Evolutionary conservation across 2,329 filamentous ascomycete species (phyloP).

Genomic region (Exophiala oligosperma): DNA sequence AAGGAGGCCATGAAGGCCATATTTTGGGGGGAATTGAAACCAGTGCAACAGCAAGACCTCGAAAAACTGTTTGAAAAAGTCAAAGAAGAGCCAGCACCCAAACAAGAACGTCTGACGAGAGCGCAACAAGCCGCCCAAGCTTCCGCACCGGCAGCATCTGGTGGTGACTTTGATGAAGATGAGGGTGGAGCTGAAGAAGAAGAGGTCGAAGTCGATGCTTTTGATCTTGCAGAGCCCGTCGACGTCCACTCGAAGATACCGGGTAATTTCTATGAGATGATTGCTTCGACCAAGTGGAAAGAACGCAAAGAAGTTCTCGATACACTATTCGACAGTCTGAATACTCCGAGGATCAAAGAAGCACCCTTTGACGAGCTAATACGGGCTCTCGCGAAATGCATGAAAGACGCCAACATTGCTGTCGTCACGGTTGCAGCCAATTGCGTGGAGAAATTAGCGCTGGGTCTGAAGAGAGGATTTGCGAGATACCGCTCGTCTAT

Average conservation of each 20-base stretch:
- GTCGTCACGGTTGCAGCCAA: conserved; percentile 92
- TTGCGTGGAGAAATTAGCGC: conserved; percentile 85
- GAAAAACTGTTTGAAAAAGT: conserved; percentile 93
- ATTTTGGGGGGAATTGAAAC: conserved; percentile 94
- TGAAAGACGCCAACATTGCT: conserved; percentile 98
- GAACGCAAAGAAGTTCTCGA: conserved; percentile 94
- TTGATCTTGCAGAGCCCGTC: conserved; percentile 78
- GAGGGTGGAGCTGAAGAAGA: conserved; percentile 63
- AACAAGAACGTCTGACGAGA: conserved; percentile 84
- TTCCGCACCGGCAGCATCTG: conserved; percentile 62
- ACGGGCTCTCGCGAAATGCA: conserved; percentile 83
- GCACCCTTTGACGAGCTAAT: conserved; percentile 83
- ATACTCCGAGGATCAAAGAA: conserved; percentile 89
- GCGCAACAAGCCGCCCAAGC: conserved; percentile 85
- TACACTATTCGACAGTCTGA: conserved; percentile 71
- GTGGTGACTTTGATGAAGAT: conserved; percentile 54
- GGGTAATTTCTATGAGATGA: conserved; percentile 75
- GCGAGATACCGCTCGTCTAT: conserved; percentile 76
- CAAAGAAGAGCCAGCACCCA: conserved; percentile 81
- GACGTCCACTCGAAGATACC: conserved; percentile 82
- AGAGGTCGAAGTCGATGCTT: conserved; percentile 72
- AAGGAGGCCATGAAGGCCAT: conserved; percentile 97
- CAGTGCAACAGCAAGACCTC: conserved; percentile 89
- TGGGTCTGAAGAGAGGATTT: conserved; percentile 77
- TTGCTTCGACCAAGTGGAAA: conserved; percentile 96